Base-by-base conservation (phyloP, 2,329 filamentous ascomycete genomes). In the Emmonsiellopsis sp. region DNA sequence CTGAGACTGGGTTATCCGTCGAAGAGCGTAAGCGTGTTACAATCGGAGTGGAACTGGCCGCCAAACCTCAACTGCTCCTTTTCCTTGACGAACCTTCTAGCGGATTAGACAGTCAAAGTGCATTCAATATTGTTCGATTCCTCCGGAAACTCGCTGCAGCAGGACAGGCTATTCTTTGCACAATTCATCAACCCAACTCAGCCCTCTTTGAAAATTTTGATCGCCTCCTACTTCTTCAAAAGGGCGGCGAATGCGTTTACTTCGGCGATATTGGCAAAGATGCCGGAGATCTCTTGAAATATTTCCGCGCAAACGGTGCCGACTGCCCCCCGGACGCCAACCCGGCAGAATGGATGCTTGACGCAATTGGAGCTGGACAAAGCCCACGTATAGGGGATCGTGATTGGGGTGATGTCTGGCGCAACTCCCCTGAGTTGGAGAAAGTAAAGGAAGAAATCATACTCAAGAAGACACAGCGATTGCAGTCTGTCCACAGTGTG, bases 71-170 rank as follows among this genome's bases (percentile, higher is more conserved):
- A 40, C 78, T 96, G 53, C 78, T 96, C 55, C 81, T 96, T 43
- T 96, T 96, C 74, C 82, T 96, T 40, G 92, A 97, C 63, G 91
- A 97, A 70, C 91, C 91, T 9, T 96, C 91, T 3, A 95, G 90
- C 31, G 92, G 92, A 76, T 82, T 96, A 16, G 92, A 96, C 70
- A 88, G 84, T 65, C 90, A 95, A 70, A 95, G 90, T 2, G 92
- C 90, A 0, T 95, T 89, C 89, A 87, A 89, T 58, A 95, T 96
- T 66, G 79, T 90, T 45, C 85, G 89, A 67, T 80, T 96, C 9
- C 80, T 97, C 41, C 86, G 94, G 70, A 95, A 94, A 71, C 78
- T 96, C 35, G 89, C 89, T 62, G 87, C 92, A 69, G 86, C 84
- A 58, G 91, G 92, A 13, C 89, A 94, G 67, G 91, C 92, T 50